phyloP scores from a whole-genome alignment of 2,329 filamentous ascomycete species.

The Pseudocercospora fijiensis region DNA sequence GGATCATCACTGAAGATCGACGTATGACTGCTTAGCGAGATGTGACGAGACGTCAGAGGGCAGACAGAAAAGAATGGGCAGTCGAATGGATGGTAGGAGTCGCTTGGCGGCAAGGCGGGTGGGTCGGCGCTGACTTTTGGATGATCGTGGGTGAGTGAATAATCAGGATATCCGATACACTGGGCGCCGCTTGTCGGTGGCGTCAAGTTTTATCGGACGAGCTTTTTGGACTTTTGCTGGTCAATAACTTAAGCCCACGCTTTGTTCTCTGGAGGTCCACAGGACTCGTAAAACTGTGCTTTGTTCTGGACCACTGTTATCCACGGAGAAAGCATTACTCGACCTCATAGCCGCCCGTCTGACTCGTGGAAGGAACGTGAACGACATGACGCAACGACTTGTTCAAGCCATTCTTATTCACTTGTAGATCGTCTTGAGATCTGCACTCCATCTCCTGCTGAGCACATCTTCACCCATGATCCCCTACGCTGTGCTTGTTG shows the following conservation, averaged over 20 bases:
- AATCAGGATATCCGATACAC: not conserved
- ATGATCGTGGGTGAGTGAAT: not conserved
- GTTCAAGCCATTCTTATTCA: not conserved
- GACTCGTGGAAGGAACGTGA: conserved; percentile 3
- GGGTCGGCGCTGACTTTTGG: not conserved
- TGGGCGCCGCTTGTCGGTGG: not conserved
- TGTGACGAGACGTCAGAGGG: conserved; percentile 6
- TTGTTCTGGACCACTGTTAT: not conserved
- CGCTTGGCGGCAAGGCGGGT: not conserved
- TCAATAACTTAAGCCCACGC: not conserved
- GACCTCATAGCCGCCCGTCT: not conserved
- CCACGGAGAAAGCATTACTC: not conserved
- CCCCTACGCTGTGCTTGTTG: conserved; percentile 33
- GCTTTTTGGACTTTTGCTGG: too few relatives aligned
- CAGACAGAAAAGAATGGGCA: not conserved
- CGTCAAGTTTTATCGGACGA: not conserved
- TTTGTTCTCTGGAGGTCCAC: not conserved
- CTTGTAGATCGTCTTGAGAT: not conserved
- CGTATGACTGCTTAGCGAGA: conserved; percentile 1
- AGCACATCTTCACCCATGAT: conserved; percentile 22
- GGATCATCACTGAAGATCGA: conserved; percentile 6
- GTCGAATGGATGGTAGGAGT: too few relatives aligned
- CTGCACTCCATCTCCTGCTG: conserved; percentile 1
- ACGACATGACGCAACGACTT: conserved; percentile 2
- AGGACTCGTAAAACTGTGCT: not conserved